phyloP scores from a whole-genome alignment of 169 alveolate species.

The Perkinsus chesapeaki region DNA sequence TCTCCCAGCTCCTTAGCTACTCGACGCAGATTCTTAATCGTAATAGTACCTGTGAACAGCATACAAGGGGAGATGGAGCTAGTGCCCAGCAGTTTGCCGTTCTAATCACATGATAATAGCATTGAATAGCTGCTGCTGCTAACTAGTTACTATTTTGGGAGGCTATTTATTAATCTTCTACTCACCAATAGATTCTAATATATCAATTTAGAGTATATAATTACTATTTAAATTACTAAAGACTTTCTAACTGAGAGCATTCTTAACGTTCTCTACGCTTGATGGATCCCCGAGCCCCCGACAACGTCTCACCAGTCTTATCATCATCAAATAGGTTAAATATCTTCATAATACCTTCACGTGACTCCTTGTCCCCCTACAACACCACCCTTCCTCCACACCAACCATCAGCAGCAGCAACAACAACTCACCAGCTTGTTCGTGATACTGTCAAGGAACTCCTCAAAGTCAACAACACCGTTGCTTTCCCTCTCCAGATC shows the following conservation, averaged over 20 bases:
- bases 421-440: conserved; percentile 66
- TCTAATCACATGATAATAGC: background rate
- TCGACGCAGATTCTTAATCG: conserved; percentile 88
- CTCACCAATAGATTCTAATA: background rate
- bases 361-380: conserved; percentile 91
- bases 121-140: background rate
- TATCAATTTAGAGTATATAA: no score
- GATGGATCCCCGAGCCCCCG: background rate
- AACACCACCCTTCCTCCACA: conserved; percentile 72
- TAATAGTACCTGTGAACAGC: conserved; percentile 64
- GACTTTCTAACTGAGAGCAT: background rate
- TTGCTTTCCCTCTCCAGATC: conserved; percentile 93
- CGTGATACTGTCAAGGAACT: conserved; percentile 94
- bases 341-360: conserved; percentile 94
- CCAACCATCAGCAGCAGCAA: conserved; percentile 49
- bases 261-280: no score
- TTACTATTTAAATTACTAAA: no score
- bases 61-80: background rate
- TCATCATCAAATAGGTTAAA: conserved; percentile 95
- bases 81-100: background rate
- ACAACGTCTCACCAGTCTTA: conserved; percentile 52
- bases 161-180: background rate
- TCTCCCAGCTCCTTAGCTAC: conserved; percentile 98
- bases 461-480: conserved; percentile 91
- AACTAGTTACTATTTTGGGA: background rate